Conservation (phyloP, 352 stramenopile genomes). For the Thalassiosira hispida region DNA sequence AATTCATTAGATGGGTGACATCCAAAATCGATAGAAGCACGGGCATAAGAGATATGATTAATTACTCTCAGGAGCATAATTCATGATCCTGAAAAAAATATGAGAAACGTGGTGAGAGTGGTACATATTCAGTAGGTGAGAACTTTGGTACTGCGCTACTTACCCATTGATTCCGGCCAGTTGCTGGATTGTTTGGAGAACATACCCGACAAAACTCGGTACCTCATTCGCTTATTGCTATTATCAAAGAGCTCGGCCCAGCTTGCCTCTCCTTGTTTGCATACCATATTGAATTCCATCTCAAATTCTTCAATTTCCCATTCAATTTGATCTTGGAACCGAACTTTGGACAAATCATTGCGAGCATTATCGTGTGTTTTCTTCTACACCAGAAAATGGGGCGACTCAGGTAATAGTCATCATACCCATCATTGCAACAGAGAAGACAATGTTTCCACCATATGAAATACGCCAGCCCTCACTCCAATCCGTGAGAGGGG, state of each 20-base stretch:
- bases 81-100: slow-evolving; percentile 33
- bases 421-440: slow-evolving; percentile 60
- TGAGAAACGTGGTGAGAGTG: not conserved
- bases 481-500: slow-evolving; percentile 53
- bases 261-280: slow-evolving; percentile 11
- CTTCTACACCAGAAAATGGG: slow-evolving; percentile 78
- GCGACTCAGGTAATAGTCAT: slow-evolving; percentile 81
- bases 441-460: slow-evolving; percentile 71
- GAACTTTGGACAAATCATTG: slow-evolving; percentile 11
- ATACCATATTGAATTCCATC: not conserved
- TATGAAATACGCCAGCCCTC: slow-evolving; percentile 70
- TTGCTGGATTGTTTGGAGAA: slow-evolving; percentile 25
- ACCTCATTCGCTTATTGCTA: slow-evolving; percentile 28
- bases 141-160: not conserved
- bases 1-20: not conserved
- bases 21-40: too few species aligned
- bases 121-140: not conserved
- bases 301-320: slow-evolving; percentile 25
- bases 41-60: too few species aligned
- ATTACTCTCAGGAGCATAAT: slow-evolving; percentile 35
- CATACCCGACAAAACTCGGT: slow-evolving; percentile 18
- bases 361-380: slow-evolving; percentile 60
- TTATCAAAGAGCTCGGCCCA: slow-evolving; percentile 38
- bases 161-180: slow-evolving; percentile 41
- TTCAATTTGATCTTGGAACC: slow-evolving; percentile 38